Evolutionary conservation across 169 alveolate species (phyloP).

Genomic region (Plasmodium coatneyi): DNA sequence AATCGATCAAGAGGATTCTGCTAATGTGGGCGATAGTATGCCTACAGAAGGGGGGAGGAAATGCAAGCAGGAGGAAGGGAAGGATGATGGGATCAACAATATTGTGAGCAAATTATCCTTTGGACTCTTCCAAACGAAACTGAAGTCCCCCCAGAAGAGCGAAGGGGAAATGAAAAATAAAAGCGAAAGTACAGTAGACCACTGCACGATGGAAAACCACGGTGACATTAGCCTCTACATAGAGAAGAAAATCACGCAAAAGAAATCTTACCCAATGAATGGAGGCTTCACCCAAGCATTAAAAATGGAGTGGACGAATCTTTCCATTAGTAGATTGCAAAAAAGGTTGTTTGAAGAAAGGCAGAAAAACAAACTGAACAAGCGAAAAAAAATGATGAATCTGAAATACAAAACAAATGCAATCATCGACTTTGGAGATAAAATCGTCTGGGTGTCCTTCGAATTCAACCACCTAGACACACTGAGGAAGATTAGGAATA

Average conservation of each 20-base stretch:
- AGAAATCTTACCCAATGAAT: background rate
- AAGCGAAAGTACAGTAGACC: background rate
- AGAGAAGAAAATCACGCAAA: constrained; percentile 14
- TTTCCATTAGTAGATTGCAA: constrained; percentile 14
- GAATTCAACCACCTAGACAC: constrained; percentile 54
- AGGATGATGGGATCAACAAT: background rate
- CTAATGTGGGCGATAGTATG: background rate
- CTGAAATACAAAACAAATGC: constrained; percentile 67
- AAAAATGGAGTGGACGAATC: background rate
- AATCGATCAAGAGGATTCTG: background rate
- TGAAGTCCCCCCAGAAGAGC: background rate
- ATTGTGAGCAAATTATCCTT: background rate
- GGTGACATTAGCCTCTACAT: constrained; percentile 32
- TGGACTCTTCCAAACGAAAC: background rate
- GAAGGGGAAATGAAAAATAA: background rate
- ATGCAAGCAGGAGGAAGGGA: background rate
- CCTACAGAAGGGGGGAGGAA: background rate
- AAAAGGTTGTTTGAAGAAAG: constrained; percentile 8
- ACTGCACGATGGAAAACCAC: background rate
- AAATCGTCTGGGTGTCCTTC: constrained; percentile 61
- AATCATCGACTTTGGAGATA: constrained; percentile 49
- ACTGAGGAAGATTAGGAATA: constrained; percentile 14
- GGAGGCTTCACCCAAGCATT: background rate
- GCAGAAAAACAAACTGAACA: background rate
- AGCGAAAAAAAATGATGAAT: background rate